Evolutionary conservation across 345 rosid species (phyloP).

Genomic region (Rhodamnia rubescens): DNA sequence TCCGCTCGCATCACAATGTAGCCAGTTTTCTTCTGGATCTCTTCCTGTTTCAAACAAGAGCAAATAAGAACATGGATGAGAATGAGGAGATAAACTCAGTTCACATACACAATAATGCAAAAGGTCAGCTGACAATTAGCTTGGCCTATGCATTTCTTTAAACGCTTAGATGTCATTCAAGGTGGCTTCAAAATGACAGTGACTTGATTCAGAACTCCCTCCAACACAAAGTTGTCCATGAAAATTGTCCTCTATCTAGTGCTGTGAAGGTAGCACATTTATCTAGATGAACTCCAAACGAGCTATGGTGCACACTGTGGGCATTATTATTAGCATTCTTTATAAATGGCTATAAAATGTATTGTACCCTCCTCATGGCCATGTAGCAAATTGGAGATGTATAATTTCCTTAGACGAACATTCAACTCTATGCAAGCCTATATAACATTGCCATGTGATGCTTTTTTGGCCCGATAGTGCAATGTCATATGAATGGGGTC

Average conservation of each 20-base stretch:
- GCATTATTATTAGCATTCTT: not conserved
- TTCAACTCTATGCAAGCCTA: not conserved
- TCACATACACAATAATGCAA: not conserved
- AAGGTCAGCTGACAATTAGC: not conserved
- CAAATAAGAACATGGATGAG: not conserved
- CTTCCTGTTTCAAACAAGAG: conserved; percentile 55
- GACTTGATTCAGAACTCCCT: not conserved
- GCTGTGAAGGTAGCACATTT: not conserved
- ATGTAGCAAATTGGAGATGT: not conserved
- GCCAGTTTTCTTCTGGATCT: conserved; percentile 98
- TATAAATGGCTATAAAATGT: not conserved
- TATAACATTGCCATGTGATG: not conserved
- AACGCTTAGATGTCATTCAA: not conserved
- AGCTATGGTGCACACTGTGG: not conserved
- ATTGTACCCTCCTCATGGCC: not conserved
- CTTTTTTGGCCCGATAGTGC: not conserved
- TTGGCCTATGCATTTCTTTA: not conserved
- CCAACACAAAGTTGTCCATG: not conserved
- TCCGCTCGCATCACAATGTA: conserved; percentile 95
- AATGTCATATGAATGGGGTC: not conserved
- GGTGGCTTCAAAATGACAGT: not conserved
- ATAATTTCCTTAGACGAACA: not conserved
- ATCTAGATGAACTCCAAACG: not conserved
- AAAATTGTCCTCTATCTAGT: not conserved
- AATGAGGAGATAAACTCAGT: not conserved